Conservation (phyloP, 2,329 filamentous ascomycete species). For the Ceratocystis diversiconidia region DNA sequence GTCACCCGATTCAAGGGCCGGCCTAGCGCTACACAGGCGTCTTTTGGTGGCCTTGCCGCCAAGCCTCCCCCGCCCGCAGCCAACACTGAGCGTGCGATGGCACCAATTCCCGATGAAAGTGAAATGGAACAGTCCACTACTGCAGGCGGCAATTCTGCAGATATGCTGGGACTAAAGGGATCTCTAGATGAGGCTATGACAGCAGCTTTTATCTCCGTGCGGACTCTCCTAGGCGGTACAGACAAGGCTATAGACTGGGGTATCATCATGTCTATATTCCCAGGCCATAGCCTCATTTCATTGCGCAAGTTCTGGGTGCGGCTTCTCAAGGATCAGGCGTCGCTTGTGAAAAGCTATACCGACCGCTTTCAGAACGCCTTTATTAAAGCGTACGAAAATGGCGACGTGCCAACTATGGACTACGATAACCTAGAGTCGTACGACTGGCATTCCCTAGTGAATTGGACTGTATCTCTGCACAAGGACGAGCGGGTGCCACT, state of each 20-base stretch:
- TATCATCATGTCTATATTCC: slow-evolving; percentile 41
- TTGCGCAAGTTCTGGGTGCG: slow-evolving; percentile 45
- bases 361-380: slow-evolving; percentile 52
- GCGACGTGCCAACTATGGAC: slow-evolving; percentile 46
- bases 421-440: slow-evolving; percentile 49
- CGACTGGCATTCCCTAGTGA: slow-evolving; percentile 52
- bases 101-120: slow-evolving; percentile 11
- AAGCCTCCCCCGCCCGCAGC: slow-evolving; percentile 9
- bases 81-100: slow-evolving; percentile 17
- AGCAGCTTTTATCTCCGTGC: slow-evolving; percentile 43
- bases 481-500: slow-evolving; percentile 15
- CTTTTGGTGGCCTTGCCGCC: slow-evolving; percentile 10
- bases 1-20: slow-evolving; percentile 16
- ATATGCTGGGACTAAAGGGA: slow-evolving; percentile 2
- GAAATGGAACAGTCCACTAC: background rate
- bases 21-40: slow-evolving; percentile 9
- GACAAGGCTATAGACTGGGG: slow-evolving; percentile 48
- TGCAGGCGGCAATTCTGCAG: background rate
- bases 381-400: slow-evolving; percentile 49
- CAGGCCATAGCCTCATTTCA: slow-evolving; percentile 35
- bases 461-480: slow-evolving; percentile 47
- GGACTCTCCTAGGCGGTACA: slow-evolving; percentile 45
- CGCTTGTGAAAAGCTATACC: slow-evolving; percentile 26
- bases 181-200: slow-evolving; percentile 28
- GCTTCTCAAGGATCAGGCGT: slow-evolving; percentile 24